phyloP scores from a whole-genome alignment of 805 yeast genomes.

The Lachancea kluyveri region DNA sequence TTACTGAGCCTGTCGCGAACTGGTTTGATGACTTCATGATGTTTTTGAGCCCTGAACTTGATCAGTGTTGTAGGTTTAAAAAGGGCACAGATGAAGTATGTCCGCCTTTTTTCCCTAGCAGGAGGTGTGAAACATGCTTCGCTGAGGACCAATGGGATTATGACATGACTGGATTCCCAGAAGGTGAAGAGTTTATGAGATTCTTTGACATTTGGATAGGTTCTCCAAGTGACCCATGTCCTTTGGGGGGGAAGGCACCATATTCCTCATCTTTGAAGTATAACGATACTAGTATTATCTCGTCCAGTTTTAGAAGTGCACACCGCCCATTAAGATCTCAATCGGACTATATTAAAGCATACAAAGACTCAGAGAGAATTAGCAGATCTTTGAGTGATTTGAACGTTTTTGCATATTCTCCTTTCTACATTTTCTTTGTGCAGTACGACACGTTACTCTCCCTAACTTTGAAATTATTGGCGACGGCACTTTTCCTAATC shows the following conservation, averaged over 20 bases:
- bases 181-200: conserved; percentile 60
- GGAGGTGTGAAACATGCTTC: conserved; percentile 71
- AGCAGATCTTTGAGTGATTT: conserved; percentile 50
- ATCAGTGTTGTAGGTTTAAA: conserved; percentile 74
- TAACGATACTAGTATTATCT: conserved; percentile 37
- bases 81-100: conserved; percentile 57
- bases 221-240: conserved; percentile 83
- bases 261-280: conserved; percentile 55
- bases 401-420: conserved; percentile 82
- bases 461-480: conserved; percentile 50
- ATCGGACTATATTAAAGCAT: conserved; percentile 75
- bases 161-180: conserved; percentile 80
- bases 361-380: conserved; percentile 62
- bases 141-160: conserved; percentile 58
- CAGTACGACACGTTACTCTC: conserved; percentile 67
- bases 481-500: conserved; percentile 46
- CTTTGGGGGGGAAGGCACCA: conserved; percentile 93
- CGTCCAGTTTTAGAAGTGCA: conserved; percentile 72
- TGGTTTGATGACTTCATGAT: conserved; percentile 91
- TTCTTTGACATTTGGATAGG: conserved; percentile 78
- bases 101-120: conserved; percentile 55
- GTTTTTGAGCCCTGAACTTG: conserved; percentile 82
- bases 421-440: conserved; percentile 87
- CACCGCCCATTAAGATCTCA: conserved; percentile 81
- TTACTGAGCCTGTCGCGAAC: conserved; percentile 78